Percentiles rank a stretch among this genome's conserved stretches.
phyloP scores from a whole-genome alignment of 345 rosid genomes.

The Acer campestre region DNA sequence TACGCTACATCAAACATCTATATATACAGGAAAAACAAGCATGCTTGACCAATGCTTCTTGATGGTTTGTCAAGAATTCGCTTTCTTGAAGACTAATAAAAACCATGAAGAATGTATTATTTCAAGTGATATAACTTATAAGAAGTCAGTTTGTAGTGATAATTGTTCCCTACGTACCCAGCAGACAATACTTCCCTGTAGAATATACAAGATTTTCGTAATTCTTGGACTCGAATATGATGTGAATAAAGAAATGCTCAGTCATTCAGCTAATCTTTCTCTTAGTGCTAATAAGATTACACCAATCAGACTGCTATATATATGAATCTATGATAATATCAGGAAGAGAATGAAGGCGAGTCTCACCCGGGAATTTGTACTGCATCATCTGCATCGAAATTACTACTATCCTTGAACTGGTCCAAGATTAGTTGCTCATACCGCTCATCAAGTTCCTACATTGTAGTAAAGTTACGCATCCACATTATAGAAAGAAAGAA shows the following conservation, averaged over 20 bases:
- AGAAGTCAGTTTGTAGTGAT: too few species aligned
- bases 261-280: neutral
- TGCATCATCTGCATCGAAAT: conserved; percentile 84
- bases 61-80: neutral
- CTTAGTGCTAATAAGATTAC: neutral
- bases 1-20: neutral
- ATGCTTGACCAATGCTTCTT: neutral
- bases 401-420: conserved; percentile 56
- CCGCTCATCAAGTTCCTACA: too few species aligned
- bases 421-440: too few species aligned
- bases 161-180: too few species aligned
- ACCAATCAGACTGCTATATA: neutral
- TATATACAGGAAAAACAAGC: neutral
- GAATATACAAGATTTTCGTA: neutral
- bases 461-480: too few species aligned
- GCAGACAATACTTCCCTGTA: neutral
- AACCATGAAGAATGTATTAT: too few species aligned
- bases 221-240: neutral
- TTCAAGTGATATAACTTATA: too few species aligned
- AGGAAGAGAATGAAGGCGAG: neutral
- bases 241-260: neutral
- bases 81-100: neutral
- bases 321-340: neutral
- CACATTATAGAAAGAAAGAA: too few species aligned
- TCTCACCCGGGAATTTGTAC: conserved; percentile 50